Percentiles rank a stretch among this genome's conserved stretches.
phyloP scores from a whole-genome alignment of 352 stramenopile genomes.

The Phytophthora syringae region DNA sequence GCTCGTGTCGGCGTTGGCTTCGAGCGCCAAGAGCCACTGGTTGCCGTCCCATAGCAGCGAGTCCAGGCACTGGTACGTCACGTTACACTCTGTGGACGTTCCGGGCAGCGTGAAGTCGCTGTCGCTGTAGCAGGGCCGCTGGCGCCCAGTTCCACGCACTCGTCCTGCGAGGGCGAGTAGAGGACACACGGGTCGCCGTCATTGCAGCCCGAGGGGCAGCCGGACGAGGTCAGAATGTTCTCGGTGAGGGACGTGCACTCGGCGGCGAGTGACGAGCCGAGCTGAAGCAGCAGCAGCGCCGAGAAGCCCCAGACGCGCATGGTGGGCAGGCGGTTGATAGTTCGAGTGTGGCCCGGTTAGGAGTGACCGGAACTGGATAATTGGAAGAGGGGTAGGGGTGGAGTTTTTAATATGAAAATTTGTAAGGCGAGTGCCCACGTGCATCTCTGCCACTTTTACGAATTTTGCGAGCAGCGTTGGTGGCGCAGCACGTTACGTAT shows the following conservation, averaged over 20 bases:
- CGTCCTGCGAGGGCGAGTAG: conserved; percentile 50
- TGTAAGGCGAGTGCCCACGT: no score
- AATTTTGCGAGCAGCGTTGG: conserved; percentile 2
- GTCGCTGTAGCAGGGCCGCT: conserved; percentile 47
- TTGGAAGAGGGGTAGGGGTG: conserved; percentile 25
- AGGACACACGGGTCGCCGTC: conserved; percentile 50
- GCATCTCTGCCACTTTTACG: background rate
- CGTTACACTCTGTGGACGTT: conserved; percentile 35
- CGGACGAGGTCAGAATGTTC: conserved; percentile 55
- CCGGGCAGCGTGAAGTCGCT: conserved; percentile 34
- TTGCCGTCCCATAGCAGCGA: conserved; percentile 43
- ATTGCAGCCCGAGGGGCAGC: conserved; percentile 48
- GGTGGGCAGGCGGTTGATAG: background rate
- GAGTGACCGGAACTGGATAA: conserved; percentile 23
- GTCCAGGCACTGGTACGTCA: conserved; percentile 70
- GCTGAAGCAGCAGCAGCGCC: conserved; percentile 20
- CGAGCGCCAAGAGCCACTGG: conserved; percentile 45
- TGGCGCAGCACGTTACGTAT: no score
- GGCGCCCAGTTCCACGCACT: conserved; percentile 38
- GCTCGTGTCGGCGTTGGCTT: conserved; percentile 28
- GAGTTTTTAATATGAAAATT: conserved; percentile 5
- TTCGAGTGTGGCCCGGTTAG: conserved; percentile 14
- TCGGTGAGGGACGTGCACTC: conserved; percentile 52
- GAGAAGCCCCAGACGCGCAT: conserved; percentile 14
- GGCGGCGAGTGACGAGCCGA: conserved; percentile 7